Conservation (phyloP, 805 yeast species). For the Lipomyces yamadae region DNA sequence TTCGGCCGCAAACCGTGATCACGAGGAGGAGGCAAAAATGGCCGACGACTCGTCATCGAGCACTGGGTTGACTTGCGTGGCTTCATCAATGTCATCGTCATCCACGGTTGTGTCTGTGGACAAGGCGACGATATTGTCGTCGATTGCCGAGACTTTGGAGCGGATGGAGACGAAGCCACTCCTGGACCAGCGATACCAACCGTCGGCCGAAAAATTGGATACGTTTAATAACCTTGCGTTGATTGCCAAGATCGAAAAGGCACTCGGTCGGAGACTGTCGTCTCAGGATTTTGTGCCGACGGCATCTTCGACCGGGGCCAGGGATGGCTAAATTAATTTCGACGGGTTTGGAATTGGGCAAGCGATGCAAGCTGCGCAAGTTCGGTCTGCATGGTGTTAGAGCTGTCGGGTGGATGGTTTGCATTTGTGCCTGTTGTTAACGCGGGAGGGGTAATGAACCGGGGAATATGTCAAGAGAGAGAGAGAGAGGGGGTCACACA, state of each 20-base stretch:
- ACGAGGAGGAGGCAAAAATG: neutral
- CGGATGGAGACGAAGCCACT: constrained; percentile 21
- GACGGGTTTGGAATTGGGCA: too few relatives aligned
- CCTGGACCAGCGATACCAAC: constrained; percentile 20
- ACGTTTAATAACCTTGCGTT: constrained; percentile 21
- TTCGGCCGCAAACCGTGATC: neutral
- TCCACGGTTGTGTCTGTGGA: neutral
- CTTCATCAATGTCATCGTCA: neutral
- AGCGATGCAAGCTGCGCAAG: too few relatives aligned
- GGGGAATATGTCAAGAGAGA: neutral
- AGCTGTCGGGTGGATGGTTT: neutral
- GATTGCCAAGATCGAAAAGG: constrained; percentile 19
- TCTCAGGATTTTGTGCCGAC: constrained; percentile 20
- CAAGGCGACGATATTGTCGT: constrained; percentile 2
- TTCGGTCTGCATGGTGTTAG: too few relatives aligned
- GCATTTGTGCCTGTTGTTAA: neutral
- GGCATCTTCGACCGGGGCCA: neutral
- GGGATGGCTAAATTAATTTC: neutral
- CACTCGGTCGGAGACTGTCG: constrained; percentile 21
- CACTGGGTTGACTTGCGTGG: constrained; percentile 1
- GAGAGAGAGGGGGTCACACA: neutral
- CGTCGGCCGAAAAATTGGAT: constrained; percentile 18
- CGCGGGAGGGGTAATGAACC: neutral
- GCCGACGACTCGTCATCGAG: neutral
- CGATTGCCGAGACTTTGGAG: constrained; percentile 12